Evolutionary conservation across 805 yeast species (phyloP), one percentile per base, ranked within the genome.

Genomic region (Saccharomycopsis capsularis): DNA sequence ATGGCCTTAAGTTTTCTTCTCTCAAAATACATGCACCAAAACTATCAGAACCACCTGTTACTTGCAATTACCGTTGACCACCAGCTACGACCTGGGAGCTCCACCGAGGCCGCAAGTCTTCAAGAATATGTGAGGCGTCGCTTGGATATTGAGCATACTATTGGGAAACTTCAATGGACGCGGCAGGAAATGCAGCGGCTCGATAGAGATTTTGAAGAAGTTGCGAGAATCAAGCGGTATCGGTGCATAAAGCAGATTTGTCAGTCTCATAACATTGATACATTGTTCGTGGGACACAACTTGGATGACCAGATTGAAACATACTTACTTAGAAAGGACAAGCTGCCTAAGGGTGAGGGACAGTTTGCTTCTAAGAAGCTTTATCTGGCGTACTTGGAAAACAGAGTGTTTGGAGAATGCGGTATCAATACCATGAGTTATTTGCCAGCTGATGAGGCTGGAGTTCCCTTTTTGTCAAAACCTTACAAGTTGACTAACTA

Each of bases 1-100:
- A 67, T 71, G 67, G 68, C 74, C 50, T 57, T 71, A 21, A 63
- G 74, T 1, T 63, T 63, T 47, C 58, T 71, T 15, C 52, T 71
- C 4, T 13, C 29, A 29, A 38, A 58, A 1, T 57, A 61, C 37
- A 63, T 60, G 42, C 54, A 59, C 29, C 42, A 52, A 6, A 27
- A 23, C 2, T 50, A 54, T 36, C 41, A 61, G 1, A 51, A 52
- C 6, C 47, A 65, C 23, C 39, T 57, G n/a, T 54, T 71, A 6
- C 53, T 59, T 30, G 71, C 75, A 1, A 57, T 70, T 29, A 71
- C 75, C 1, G 60, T 71, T 6, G 74, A 71, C 55, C 76, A 71
- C 46, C 54, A 53, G 35, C 70, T 63, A 53, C 58, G 76, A 16
- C 44, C 40, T 7, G 65, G 57, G 1, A 68, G 73, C 2, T 47